Percentiles rank a stretch among this genome's conserved stretches.
phyloP scores from a whole-genome alignment of 179 eudicot species.

The Camellia oleifera region DNA sequence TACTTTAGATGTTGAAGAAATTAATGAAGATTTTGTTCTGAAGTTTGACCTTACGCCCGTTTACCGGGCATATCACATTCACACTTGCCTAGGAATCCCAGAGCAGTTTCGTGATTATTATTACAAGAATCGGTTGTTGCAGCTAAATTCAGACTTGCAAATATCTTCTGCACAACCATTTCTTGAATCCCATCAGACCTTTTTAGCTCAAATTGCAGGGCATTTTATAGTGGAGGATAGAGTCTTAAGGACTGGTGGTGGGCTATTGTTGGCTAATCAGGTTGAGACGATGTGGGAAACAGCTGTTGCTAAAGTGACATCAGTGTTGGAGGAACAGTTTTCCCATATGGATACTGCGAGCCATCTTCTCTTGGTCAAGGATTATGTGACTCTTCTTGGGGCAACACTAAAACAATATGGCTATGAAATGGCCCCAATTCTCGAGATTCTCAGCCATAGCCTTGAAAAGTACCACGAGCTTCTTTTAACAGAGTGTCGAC shows the following conservation, averaged over 20 bases:
- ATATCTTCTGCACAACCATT: slow-evolving; percentile 65
- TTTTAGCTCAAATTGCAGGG: slow-evolving; percentile 79
- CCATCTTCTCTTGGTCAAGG: slow-evolving; percentile 74
- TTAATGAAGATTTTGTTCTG: slow-evolving; percentile 59
- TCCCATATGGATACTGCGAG: slow-evolving; percentile 56
- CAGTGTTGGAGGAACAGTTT: slow-evolving; percentile 66
- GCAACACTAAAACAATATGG: slow-evolving; percentile 75
- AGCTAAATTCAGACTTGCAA: slow-evolving; percentile 84
- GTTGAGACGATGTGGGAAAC: slow-evolving; percentile 95
- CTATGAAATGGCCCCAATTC: slow-evolving; percentile 64
- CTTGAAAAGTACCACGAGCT: slow-evolving; percentile 81
- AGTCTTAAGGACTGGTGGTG: slow-evolving; percentile 85
- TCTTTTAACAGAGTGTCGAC: slow-evolving; percentile 69
- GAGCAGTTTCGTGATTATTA: slow-evolving; percentile 87
- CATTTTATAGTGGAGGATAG: slow-evolving; percentile 91
- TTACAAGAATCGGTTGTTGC: slow-evolving; percentile 75
- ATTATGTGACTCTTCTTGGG: slow-evolving; percentile 81
- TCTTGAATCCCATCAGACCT: slow-evolving; percentile 75
- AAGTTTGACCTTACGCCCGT: slow-evolving; percentile 84
- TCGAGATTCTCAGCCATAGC: slow-evolving; percentile 57
- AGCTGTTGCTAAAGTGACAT: slow-evolving; percentile 60
- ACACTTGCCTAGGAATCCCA: slow-evolving; percentile 68
- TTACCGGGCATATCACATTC: slow-evolving; percentile 82
- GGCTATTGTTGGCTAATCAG: slow-evolving; percentile 60
- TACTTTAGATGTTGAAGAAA: slow-evolving; percentile 75